Evolutionary conservation across 306 rosid genomes (phyloP).

Genomic region (Fagus sylvatica): DNA sequence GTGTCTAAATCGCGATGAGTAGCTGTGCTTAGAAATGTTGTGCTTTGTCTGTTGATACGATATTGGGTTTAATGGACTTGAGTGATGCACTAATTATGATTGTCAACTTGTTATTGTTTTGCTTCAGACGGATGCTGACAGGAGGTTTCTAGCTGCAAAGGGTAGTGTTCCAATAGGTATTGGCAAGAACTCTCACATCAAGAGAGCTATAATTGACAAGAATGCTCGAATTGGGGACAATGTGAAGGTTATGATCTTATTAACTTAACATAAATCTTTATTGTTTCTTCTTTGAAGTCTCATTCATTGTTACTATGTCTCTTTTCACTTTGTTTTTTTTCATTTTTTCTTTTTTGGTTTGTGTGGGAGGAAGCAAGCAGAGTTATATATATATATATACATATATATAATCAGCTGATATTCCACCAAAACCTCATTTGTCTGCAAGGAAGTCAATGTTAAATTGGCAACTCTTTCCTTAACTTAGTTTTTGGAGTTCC

Average conservation of each 20-base stretch:
- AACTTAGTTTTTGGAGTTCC: background rate
- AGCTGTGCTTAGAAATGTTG: background rate
- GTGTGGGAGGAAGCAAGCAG: too few species aligned
- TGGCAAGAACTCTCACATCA: conserved; percentile 85
- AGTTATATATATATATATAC: too few species aligned
- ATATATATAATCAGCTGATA: too few species aligned
- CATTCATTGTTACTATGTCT: background rate
- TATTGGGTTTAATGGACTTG: conserved; percentile 8
- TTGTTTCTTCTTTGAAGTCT: background rate
- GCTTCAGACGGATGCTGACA: conserved; percentile 81
- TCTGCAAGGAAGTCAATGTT: too few species aligned
- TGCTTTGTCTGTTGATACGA: background rate
- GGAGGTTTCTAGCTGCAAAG: conserved; percentile 76
- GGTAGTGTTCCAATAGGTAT: conserved; percentile 95
- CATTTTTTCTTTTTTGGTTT: too few species aligned
- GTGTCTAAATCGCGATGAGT: background rate
- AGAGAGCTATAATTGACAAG: conserved; percentile 96
- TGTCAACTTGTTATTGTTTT: conserved; percentile 30
- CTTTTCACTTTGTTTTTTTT: background rate
- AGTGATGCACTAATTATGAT: conserved; percentile 6
- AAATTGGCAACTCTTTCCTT: background rate
- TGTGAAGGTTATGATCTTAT: conserved; percentile 60
- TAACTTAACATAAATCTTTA: background rate
- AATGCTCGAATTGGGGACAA: conserved; percentile 93
- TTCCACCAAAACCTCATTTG: too few species aligned